Conservation (phyloP, 192 early-diverging fungal species). For the Backusella westeae region DNA sequence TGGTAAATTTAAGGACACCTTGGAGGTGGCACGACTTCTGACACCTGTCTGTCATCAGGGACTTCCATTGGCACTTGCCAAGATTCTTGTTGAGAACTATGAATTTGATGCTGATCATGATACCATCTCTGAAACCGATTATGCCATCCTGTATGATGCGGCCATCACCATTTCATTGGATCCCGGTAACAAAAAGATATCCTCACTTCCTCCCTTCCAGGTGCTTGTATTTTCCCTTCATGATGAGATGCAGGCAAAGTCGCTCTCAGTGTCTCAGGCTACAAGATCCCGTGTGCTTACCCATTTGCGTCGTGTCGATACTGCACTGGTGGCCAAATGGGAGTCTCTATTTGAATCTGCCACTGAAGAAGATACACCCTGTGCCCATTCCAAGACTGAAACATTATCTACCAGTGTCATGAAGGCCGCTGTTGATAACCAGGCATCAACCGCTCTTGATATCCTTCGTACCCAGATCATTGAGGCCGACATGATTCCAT, state of each 20-base stretch:
- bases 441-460: neutral
- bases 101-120: slow-evolving; percentile 7
- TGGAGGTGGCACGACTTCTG: slow-evolving; percentile 4
- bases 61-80: neutral
- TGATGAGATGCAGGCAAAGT: neutral
- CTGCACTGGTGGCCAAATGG: neutral
- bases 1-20: neutral
- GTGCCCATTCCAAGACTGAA: neutral
- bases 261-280: neutral
- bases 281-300: neutral
- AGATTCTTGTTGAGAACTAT: slow-evolving; percentile 7
- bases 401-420: slow-evolving; percentile 14
- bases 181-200: neutral
- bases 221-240: neutral
- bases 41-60: neutral
- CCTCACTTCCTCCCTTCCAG: neutral
- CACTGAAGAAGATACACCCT: neutral
- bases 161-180: neutral
- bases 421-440: slow-evolving; percentile 24
- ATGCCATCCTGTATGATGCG: slow-evolving; percentile 17
- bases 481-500: slow-evolving; percentile 3
- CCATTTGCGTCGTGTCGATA: neutral
- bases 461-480: slow-evolving; percentile 16
- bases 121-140: neutral
- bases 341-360: neutral